These are phyloP conservation scores for Ministeria vibrans DNA, from an alignment of 78 protist species.

Conservation along the genomic window DNA sequence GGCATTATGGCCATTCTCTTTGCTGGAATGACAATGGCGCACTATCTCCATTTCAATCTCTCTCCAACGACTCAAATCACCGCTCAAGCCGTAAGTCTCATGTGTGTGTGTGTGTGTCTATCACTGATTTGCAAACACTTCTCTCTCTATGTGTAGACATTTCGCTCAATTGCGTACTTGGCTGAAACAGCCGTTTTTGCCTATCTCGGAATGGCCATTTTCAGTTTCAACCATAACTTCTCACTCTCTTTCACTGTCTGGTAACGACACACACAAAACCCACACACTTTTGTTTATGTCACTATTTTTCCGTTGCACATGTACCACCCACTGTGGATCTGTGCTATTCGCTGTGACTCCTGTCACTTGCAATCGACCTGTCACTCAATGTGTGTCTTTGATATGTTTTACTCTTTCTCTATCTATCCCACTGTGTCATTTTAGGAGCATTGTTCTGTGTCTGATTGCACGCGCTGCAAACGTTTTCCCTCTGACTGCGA, in stretches of 20 bases:
- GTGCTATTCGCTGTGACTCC: too few species aligned
- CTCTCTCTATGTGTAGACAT: too few species aligned
- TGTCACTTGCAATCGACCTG: too few species aligned
- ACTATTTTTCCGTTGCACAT: too few species aligned
- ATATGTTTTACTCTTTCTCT: background rate
- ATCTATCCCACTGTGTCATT: background rate
- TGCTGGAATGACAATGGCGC: constrained; percentile 51
- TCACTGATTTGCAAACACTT: background rate
- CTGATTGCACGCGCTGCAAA: constrained; percentile 42
- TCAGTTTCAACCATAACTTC: background rate
- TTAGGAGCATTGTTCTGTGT: background rate
- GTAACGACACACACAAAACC: too few species aligned
- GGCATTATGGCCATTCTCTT: constrained; percentile 62
- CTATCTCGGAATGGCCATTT: constrained; percentile 41
- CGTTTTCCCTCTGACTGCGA: constrained; percentile 37
- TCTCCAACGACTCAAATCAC: constrained; percentile 19
- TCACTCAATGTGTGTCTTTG: background rate
- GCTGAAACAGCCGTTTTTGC: constrained; percentile 58
- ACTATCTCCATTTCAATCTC: constrained; percentile 51
- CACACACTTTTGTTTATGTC: too few species aligned
- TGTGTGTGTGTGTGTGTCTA: background rate
- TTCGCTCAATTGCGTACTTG: constrained; percentile 48
- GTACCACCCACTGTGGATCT: too few species aligned
- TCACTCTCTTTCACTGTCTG: background rate
- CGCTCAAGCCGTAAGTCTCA: background rate